Evolutionary conservation across 2,329 filamentous ascomycete genomes (phyloP), one percentile per base, ranked within the genome.

Genomic region (Exophiala spinifera): DNA sequence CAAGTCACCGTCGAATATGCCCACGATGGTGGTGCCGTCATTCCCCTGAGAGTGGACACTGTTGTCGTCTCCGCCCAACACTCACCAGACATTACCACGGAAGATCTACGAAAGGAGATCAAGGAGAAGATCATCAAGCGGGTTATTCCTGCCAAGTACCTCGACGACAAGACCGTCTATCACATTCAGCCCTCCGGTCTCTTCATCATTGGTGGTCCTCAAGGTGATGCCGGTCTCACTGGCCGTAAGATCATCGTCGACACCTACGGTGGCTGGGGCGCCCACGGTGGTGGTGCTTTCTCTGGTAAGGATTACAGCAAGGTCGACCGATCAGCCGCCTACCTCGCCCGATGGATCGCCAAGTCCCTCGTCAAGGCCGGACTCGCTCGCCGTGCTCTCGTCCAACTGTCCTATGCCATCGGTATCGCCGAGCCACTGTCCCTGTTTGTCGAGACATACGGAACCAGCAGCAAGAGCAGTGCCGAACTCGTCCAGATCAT

Each of bases 221-320:
- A 99, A 82, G 94, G 94, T 85, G 94, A 99, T 69, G 94, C 94
- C 69, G 94, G 94, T 84, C 84, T 99, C 64, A 99, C 94, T 63
- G 94, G 94, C 75, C 91, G 94, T 72, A 99, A 99, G 87, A 99
- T 99, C 84, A 88, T 96, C 65, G 94, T 99, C 74, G 94, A 99
- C 80, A 97, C 94, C 75, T 99, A 99, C 80, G 94, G 94, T 81
- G 94, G 94, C 70, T 97, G 94, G 94, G 94, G 94, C 80, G 94
- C 94, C 68, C 94, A 99, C 83, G 94, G 94, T 83, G 94, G 94
- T 82, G 94, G 94, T 87, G 94, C 94, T 76, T 99, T 99, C 88
- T 97, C 94, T 69, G 94, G 94, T 71, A 99, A 99, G 87, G 94
- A 99, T 77, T 99, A 96, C 86, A 96, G 91, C 84, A 99, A 99